These are phyloP conservation scores for Flaveria floridana DNA, from an alignment of 140 eudicot genomes.

Conservation along the genomic window DNA sequence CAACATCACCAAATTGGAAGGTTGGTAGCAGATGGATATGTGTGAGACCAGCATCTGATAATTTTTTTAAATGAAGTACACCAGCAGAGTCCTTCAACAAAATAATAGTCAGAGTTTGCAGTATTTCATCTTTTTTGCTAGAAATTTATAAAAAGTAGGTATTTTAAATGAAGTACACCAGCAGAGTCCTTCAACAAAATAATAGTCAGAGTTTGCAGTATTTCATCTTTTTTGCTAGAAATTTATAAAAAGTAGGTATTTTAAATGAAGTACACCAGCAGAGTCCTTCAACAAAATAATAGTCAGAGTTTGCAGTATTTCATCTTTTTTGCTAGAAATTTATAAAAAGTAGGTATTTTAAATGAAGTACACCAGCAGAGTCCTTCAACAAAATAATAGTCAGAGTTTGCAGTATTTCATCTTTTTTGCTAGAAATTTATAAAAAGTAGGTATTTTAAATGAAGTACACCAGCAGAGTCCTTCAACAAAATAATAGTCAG, in stretches of 20 bases:
- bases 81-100: constrained; percentile 81
- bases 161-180: constrained; percentile 68
- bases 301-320: constrained; percentile 4
- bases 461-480: constrained; percentile 81
- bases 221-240: constrained; percentile 4
- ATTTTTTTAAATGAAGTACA: constrained; percentile 63
- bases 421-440: background rate
- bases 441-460: constrained; percentile 38
- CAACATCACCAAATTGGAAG: constrained; percentile 81
- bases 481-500: constrained; percentile 38
- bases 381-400: constrained; percentile 52
- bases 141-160: background rate
- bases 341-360: constrained; percentile 28
- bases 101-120: constrained; percentile 8
- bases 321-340: background rate
- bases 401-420: constrained; percentile 3
- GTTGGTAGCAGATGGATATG: constrained; percentile 92
- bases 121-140: background rate
- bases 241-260: background rate
- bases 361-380: constrained; percentile 74
- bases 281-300: constrained; percentile 62
- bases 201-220: background rate
- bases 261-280: constrained; percentile 73
- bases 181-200: constrained; percentile 69
- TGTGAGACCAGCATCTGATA: constrained; percentile 83